Conservation (phyloP, 352 stramenopile species). For the Blastocystis sp. region DNA sequence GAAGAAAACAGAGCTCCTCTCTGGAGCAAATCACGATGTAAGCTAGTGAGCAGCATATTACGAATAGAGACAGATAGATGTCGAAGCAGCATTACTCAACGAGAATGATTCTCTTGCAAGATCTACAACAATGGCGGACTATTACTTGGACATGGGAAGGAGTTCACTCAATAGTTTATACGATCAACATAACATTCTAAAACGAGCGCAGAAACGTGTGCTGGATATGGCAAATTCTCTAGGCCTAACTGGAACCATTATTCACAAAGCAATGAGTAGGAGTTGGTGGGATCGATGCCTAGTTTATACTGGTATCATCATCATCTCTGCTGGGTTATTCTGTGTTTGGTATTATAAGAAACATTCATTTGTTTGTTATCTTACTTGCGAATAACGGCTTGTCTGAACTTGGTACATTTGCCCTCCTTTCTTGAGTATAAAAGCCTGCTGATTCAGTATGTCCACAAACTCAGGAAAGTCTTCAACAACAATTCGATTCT, state of each 20-base stretch:
- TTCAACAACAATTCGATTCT: slow-evolving; percentile 70
- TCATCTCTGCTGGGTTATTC: slow-evolving; percentile 2
- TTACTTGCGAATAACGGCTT: slow-evolving; percentile 47
- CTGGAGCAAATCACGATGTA: not conserved
- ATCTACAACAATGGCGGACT: slow-evolving; percentile 54
- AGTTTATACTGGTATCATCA: slow-evolving; percentile 35
- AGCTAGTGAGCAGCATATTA: no score
- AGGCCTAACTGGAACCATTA: slow-evolving; percentile 24
- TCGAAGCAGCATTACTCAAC: slow-evolving; percentile 9
- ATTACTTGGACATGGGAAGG: slow-evolving; percentile 56
- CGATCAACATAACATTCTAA: slow-evolving; percentile 37
- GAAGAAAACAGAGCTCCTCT: not conserved
- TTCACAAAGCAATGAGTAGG: slow-evolving; percentile 40
- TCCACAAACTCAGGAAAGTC: slow-evolving; percentile 77
- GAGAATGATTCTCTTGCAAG: slow-evolving; percentile 13
- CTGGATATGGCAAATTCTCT: slow-evolving; percentile 53
- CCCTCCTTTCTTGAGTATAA: slow-evolving; percentile 75
- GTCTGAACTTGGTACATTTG: slow-evolving; percentile 72
- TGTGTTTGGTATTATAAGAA: slow-evolving; percentile 49
- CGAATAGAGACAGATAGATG: not conserved
- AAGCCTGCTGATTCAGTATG: slow-evolving; percentile 76
- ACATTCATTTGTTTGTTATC: slow-evolving; percentile 1
- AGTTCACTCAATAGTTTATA: not conserved
- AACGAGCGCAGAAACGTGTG: not conserved
- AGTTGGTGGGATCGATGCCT: slow-evolving; percentile 51